Evolutionary conservation across 1,284 basidiomycete genomes (phyloP).

Genomic region (Xerocomus amazonicus): DNA sequence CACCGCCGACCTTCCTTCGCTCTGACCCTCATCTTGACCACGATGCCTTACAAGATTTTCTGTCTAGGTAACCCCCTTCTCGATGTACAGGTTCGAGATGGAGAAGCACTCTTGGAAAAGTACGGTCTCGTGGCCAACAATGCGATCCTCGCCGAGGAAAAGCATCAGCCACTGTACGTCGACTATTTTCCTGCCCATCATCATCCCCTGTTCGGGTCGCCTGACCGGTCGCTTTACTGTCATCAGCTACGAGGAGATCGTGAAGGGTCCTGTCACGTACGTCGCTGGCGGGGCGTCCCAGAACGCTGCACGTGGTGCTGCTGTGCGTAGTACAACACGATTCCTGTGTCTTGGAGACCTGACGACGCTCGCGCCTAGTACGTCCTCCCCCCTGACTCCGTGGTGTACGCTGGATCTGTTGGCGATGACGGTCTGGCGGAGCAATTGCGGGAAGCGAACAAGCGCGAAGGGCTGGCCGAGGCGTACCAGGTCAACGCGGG

Average conservation of each 20-base stretch:
- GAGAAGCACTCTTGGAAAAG: conserved; percentile 83
- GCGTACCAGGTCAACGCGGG: conserved; percentile 88
- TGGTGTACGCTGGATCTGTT: conserved; percentile 94
- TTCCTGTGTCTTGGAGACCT: conserved; percentile 1
- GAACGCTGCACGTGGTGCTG: conserved; percentile 94
- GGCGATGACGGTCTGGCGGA: conserved; percentile 90
- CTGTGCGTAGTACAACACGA: conserved; percentile 56
- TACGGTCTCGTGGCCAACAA: conserved; percentile 95
- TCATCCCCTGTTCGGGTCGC: neutral
- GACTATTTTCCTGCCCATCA: neutral
- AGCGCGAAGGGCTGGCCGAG: conserved; percentile 86
- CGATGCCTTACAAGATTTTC: conserved; percentile 54
- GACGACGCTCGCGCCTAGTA: conserved; percentile 52
- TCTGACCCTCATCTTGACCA: conserved; percentile 8
- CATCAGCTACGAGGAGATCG: conserved; percentile 86
- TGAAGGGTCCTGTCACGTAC: conserved; percentile 79
- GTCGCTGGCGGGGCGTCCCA: conserved; percentile 97
- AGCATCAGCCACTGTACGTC: conserved; percentile 79
- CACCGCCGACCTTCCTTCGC: conserved; percentile 11
- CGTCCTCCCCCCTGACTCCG: conserved; percentile 83
- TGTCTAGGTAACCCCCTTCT: conserved; percentile 88
- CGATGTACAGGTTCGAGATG: conserved; percentile 84
- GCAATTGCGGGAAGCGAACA: conserved; percentile 90
- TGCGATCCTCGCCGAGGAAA: conserved; percentile 90
- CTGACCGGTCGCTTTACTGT: neutral